A percentile compares a stretch with the other conserved stretches of the same genome.
Evolutionary conservation across 2,329 filamentous ascomycete species (phyloP).

Genomic region (Claviceps arundinis): DNA sequence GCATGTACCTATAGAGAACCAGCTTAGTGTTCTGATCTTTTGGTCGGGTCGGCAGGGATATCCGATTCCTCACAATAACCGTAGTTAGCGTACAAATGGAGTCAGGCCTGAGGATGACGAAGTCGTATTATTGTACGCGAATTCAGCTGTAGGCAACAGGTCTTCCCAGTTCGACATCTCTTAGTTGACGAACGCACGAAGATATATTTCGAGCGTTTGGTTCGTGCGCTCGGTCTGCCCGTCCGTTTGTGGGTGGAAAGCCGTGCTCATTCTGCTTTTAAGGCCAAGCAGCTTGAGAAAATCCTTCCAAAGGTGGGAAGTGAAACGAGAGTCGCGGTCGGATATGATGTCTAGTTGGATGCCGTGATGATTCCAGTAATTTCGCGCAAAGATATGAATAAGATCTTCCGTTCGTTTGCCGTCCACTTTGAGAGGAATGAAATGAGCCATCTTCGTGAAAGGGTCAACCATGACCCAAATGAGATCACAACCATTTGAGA

Average conservation of each 20-base stretch:
- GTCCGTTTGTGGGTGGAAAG: neutral
- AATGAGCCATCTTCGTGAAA: neutral
- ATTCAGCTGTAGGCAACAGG: neutral
- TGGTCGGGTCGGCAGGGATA: too few relatives aligned
- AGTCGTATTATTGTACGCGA: neutral
- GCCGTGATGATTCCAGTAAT: neutral
- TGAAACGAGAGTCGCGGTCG: neutral
- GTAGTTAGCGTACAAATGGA: neutral
- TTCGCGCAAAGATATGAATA: neutral
- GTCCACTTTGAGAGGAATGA: neutral
- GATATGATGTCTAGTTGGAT: neutral
- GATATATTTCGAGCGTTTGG: neutral
- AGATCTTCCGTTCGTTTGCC: neutral
- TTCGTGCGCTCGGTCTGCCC: neutral
- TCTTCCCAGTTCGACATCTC: neutral
- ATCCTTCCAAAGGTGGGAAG: neutral
- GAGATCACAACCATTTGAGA: neutral
- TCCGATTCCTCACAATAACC: neutral
- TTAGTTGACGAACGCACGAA: neutral
- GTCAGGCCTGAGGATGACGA: neutral
- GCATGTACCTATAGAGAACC: too few relatives aligned
- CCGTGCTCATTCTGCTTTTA: neutral
- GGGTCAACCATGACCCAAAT: neutral
- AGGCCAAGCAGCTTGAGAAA: neutral
- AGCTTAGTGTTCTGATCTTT: too few relatives aligned